Evolutionary conservation across 1,139 yeast genomes (phyloP).

Genomic region (Yamadazyma membranifaciens): DNA sequence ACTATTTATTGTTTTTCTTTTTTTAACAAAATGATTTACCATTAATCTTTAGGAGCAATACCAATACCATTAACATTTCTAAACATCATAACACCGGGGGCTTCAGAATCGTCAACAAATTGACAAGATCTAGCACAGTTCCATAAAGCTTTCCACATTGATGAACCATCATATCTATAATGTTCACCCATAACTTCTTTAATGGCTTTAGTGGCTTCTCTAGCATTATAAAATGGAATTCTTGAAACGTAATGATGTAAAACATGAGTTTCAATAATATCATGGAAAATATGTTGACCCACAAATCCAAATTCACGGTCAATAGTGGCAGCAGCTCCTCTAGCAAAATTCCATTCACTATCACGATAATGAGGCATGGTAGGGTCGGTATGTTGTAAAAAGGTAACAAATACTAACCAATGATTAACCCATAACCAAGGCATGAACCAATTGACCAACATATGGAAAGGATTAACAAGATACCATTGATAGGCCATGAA

Average conservation of each 20-base stretch:
- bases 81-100: conserved; percentile 71
- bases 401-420: conserved; percentile 86
- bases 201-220: conserved; percentile 77
- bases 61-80: conserved; percentile 61
- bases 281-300: conserved; percentile 81
- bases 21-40: too few relatives aligned
- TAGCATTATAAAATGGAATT: conserved; percentile 83
- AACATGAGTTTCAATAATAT: conserved; percentile 87
- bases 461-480: conserved; percentile 62
- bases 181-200: conserved; percentile 81
- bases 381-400: conserved; percentile 82
- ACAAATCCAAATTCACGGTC: conserved; percentile 82
- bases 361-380: conserved; percentile 76
- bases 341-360: conserved; percentile 77
- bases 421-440: conserved; percentile 85
- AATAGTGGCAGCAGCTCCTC: conserved; percentile 87
- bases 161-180: conserved; percentile 64
- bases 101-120: conserved; percentile 65
- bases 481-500: conserved; percentile 63
- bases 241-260: conserved; percentile 82
- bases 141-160: conserved; percentile 75
- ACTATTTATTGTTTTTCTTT: too few relatives aligned
- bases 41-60: conserved; percentile 29
- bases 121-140: conserved; percentile 71
- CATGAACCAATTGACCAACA: conserved; percentile 68